Base-by-base conservation (phyloP, 2,329 filamentous ascomycete genomes). In the Beauveria scarabaeidicola region DNA sequence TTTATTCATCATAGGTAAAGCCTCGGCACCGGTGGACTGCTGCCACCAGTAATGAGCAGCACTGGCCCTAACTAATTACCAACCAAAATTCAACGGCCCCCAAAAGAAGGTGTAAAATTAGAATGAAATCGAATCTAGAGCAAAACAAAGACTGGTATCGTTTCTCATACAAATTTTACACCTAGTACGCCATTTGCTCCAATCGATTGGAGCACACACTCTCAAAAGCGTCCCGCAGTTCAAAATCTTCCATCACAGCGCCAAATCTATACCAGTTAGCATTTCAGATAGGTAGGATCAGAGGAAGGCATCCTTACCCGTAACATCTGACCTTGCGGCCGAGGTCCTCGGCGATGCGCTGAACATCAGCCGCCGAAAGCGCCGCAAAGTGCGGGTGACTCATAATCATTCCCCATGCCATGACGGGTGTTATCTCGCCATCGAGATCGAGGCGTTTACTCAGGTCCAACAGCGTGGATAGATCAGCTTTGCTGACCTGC, bases 341-440 rank as follows among this genome's bases (percentile, higher is more conserved):
- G 60, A 97, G 78, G 61, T 91, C 89, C 54, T 86, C 85, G 54
- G 88, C 85, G 64, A 97, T 78, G 63, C 78, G 81, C 66, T 81
- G 78, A 65, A 96, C 84, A 68, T 97, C 91, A 43, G 83, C 80
- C 55, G 75, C 73, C 17, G 78, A 83, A 64, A 97, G 74, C 65
- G 88, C 84, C 5, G 70, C 70, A 63, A 92, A 85, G 63, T 87
- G 79, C 41, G 88, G 83, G 72, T 94, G 87, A 50, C 79, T 81
- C 63, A 91, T 77, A 53, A 97, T 81, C 74, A 90, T 88, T 53
- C 90, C 88, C 85, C 94, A 93, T 0, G 92, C 92, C 90, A 96
- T 96, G 65, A 97, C 89, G 0, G 94, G 94, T 19, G 93, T 97
- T 67, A 97, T 90, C 74, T 95, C 90, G 56, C 91, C 91, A 62